phyloP scores from a whole-genome alignment of 306 rosid species.

The Pterocarpus macrocarpus region DNA sequence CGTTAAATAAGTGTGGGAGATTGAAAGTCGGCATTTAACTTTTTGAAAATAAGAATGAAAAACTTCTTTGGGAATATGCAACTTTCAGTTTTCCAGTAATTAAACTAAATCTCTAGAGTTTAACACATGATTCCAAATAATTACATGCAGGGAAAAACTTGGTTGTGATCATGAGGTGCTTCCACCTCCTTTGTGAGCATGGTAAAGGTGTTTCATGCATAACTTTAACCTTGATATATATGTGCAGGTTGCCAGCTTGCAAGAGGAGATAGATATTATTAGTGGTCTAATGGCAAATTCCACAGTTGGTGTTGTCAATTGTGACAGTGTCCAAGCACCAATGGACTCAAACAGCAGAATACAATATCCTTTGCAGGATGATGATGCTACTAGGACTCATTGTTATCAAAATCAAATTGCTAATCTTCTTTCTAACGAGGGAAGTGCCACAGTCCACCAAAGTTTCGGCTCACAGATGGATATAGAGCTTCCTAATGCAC shows the following conservation, averaged over 20 bases:
- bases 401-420: conserved; percentile 55
- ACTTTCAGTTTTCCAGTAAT: no score
- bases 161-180: no score
- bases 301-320: conserved; percentile 34
- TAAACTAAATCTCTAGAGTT: no score
- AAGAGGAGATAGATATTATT: conserved; percentile 84
- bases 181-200: no score
- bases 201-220: neutral
- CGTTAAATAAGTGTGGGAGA: no score
- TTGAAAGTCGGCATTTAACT: no score
- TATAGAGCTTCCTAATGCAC: conserved; percentile 54
- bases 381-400: conserved; percentile 47
- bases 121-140: no score
- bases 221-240: neutral
- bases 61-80: no score
- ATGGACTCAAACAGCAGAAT: conserved; percentile 41
- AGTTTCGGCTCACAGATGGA: conserved; percentile 50
- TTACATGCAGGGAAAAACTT: no score
- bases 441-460: conserved; percentile 41
- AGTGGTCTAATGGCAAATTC: conserved; percentile 63
- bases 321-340: conserved; percentile 52
- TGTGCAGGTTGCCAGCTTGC: conserved; percentile 78
- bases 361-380: conserved; percentile 56
- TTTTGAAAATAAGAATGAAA: no score
- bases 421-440: conserved; percentile 48